These are phyloP conservation scores for Aspergillus olivimuriae DNA, from an alignment of 495 filamentous ascomycete species.

Conservation along the genomic window DNA sequence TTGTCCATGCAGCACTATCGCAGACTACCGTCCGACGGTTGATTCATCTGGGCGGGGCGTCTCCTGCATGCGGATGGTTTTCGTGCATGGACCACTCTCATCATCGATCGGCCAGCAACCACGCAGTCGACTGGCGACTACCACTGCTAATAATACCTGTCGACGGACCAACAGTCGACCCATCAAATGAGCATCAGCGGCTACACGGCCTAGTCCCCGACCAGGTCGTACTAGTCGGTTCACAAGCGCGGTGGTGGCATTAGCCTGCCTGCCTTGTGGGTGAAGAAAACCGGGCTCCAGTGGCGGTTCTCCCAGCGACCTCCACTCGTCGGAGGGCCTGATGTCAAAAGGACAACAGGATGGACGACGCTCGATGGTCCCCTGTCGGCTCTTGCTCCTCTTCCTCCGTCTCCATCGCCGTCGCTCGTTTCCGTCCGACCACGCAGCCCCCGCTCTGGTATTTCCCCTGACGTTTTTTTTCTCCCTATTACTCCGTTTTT, in stretches of 20 bases:
- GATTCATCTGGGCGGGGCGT: constrained; percentile 23
- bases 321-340: no score
- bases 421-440: no score
- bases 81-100: constrained; percentile 19
- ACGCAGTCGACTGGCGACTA: constrained; percentile 3
- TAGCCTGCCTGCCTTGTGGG: constrained; percentile 8
- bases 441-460: no score
- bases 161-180: constrained; percentile 9
- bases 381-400: no score
- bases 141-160: constrained; percentile 11
- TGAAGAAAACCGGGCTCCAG: constrained; percentile 7
- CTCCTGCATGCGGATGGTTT: constrained; percentile 21
- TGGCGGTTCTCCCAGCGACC: no score
- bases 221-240: constrained; percentile 5
- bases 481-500: no score
- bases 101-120: constrained; percentile 10
- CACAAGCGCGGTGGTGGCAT: constrained; percentile 15
- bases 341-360: no score
- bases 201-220: constrained; percentile 9
- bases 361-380: no score
- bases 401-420: no score
- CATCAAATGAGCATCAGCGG: constrained; percentile 11
- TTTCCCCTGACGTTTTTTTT: no score
- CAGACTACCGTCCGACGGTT: constrained; percentile 20
- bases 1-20: constrained; percentile 13